Base-by-base conservation (phyloP, 2,329 filamentous ascomycete species). In the Diaporthe caulivora region DNA sequence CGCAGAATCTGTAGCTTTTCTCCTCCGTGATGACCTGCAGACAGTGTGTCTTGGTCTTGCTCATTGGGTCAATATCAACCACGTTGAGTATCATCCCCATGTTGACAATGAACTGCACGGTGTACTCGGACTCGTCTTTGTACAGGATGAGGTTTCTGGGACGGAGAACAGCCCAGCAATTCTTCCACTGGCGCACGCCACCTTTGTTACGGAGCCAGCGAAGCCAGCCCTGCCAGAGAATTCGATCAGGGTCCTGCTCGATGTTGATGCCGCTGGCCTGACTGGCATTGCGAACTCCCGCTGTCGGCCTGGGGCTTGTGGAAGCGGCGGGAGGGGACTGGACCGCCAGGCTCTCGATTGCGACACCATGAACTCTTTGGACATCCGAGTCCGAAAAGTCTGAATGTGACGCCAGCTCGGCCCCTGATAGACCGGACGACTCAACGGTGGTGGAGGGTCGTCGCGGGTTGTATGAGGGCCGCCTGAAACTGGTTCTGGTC, bases 11-110 rank as follows among this genome's bases (percentile, higher is more conserved):
- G 78, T 92, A 94, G 71, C 90, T 93, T 84, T 95, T 97, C 80
- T 98, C 96, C 78, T 98, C 96, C 47, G 93, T 94, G 79, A 99
- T 98, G 78, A 98, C 89, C 83, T 98, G 96, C 81, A 98, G 88
- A 82, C 97, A 98, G 80, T 94, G 92, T 60, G 88, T 89, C 85
- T 98, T 98, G 77, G 92, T 97, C 79, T 90, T 93, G 79, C 93
- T 96, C 76, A 97, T 86, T 0, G 95, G 93, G 77, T 98, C 95
- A 71, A 98, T 94, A 79, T 98, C 97, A 29, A 98, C 95, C 1
- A 94, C 95, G 78, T 97, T 94, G 78, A 98, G 93, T 70, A 99
- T 92, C 71, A 88, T 91, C 11, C 90, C 87, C 78, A 98, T 90
- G 5, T 93, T 91, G 44, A 98, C 86, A 78, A 99, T 93, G 78